phyloP scores from a whole-genome alignment of 768 basidiomycete genomes.

The Pholiota molesta region DNA sequence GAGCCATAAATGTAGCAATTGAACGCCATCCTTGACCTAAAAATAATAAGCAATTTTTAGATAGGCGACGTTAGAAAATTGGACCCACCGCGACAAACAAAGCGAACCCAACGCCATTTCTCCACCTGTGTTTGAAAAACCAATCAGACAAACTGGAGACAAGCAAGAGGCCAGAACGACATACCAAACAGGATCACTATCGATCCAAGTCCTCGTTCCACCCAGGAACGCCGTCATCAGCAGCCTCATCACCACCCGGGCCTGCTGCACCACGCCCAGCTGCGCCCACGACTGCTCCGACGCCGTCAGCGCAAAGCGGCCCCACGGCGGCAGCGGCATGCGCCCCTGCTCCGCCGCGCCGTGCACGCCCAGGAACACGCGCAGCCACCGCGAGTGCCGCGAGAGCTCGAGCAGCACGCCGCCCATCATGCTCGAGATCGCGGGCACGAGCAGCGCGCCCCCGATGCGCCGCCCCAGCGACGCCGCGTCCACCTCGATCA shows the following conservation, averaged over 20 bases:
- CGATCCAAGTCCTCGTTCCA: constrained; percentile 63
- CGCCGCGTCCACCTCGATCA: constrained; percentile 57
- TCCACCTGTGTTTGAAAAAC: constrained; percentile 43
- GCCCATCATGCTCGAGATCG: constrained; percentile 70
- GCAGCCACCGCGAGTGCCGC: constrained; percentile 40
- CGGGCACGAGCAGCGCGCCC: constrained; percentile 70
- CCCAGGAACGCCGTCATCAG: constrained; percentile 53
- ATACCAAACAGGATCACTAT: constrained; percentile 76
- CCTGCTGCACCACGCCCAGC: constrained; percentile 28
- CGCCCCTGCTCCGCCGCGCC: constrained; percentile 12
- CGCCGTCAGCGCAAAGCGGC: constrained; percentile 22
- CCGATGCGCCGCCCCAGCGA: constrained; percentile 69
- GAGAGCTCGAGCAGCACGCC: constrained; percentile 58
- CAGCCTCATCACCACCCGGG: constrained; percentile 33
- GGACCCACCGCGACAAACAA: constrained; percentile 63
- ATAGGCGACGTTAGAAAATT: neutral
- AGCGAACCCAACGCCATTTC: constrained; percentile 70
- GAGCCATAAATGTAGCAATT: constrained; percentile 69
- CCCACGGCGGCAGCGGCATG: constrained; percentile 24
- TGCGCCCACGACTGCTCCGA: constrained; percentile 18
- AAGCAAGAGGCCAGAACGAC: constrained; percentile 16
- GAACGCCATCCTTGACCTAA: constrained; percentile 69
- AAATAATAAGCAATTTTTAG: neutral
- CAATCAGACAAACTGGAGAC: neutral
- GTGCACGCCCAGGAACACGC: constrained; percentile 39